These are phyloP conservation scores for Diutina sp. DNA, from an alignment of 1,139 yeast species.

Conservation along the genomic window DNA sequence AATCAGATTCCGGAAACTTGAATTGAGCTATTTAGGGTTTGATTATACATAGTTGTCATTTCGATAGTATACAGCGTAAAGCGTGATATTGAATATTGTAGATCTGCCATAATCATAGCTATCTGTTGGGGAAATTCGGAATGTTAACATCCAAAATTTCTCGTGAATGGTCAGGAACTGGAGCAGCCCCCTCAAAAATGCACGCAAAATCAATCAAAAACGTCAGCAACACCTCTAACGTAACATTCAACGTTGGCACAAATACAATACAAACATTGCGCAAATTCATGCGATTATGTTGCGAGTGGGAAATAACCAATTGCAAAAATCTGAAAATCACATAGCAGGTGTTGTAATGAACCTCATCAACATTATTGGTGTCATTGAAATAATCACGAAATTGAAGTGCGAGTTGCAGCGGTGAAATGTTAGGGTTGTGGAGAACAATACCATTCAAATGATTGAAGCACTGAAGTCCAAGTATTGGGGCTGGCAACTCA, in stretches of 20 bases:
- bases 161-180: slow-evolving; percentile 24
- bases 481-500: slow-evolving; percentile 53
- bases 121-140: slow-evolving; percentile 19
- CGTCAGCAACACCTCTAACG: slow-evolving; percentile 50
- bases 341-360: slow-evolving; percentile 49
- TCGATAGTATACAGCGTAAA: not conserved
- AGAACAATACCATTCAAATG: slow-evolving; percentile 18
- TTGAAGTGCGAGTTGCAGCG: slow-evolving; percentile 15
- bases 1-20: too few species aligned
- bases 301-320: slow-evolving; percentile 50
- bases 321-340: slow-evolving; percentile 56
- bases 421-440: slow-evolving; percentile 11
- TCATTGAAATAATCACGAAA: slow-evolving; percentile 21
- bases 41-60: too few species aligned
- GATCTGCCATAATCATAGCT: not conserved
- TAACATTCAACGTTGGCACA: slow-evolving; percentile 70
- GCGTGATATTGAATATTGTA: too few species aligned
- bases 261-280: slow-evolving; percentile 73
- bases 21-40: too few species aligned
- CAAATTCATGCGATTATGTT: slow-evolving; percentile 71
- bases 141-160: slow-evolving; percentile 30
- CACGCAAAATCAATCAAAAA: slow-evolving; percentile 54
- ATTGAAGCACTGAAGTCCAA: slow-evolving; percentile 36
- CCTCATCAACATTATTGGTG: slow-evolving; percentile 14
- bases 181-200: slow-evolving; percentile 44